These are phyloP conservation scores for Herpotrichia juniperi DNA, from an alignment of 2,329 filamentous ascomycete species.

Conservation along the genomic window DNA sequence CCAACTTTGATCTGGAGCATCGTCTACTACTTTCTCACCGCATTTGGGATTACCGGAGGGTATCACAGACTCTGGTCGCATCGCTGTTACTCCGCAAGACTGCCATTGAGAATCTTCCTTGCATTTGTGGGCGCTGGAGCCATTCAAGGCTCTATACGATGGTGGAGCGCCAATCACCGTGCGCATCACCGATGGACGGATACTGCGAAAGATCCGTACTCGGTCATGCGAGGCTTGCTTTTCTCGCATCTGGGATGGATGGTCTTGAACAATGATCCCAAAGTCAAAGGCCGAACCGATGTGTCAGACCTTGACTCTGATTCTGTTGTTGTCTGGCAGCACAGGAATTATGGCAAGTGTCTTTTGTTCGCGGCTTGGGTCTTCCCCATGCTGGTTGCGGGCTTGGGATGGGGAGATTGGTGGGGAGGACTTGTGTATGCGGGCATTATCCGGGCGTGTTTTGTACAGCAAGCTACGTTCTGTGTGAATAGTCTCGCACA, in stretches of 20 bases:
- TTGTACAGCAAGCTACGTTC: constrained; percentile 59
- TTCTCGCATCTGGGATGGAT: constrained; percentile 59
- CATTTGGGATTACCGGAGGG: constrained; percentile 60
- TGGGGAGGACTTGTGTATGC: constrained; percentile 56
- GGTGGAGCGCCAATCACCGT: constrained; percentile 57
- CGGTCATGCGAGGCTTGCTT: constrained; percentile 53
- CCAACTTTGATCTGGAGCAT: constrained; percentile 75
- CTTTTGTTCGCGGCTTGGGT: constrained; percentile 50
- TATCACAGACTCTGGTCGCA: constrained; percentile 75
- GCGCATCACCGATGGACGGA: constrained; percentile 59
- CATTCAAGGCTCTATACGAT: constrained; percentile 55
- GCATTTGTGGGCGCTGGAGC: constrained; percentile 54
- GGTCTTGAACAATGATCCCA: constrained; percentile 57
- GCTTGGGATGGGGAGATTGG: constrained; percentile 56
- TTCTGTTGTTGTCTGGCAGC: constrained; percentile 55
- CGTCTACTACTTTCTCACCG: constrained; percentile 79
- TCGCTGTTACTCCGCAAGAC: constrained; percentile 50
- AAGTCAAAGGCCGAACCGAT: constrained; percentile 56
- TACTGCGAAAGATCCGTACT: constrained; percentile 57
- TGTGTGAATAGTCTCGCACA: constrained; percentile 60
- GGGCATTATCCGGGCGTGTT: constrained; percentile 55
- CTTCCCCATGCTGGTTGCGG: constrained; percentile 52
- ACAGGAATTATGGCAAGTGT: constrained; percentile 52
- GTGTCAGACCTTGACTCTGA: constrained; percentile 59
- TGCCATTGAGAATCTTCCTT: constrained; percentile 53